Base-by-base conservation (phyloP, 352 stramenopile genomes). In the Pythium aphanidermatum region DNA sequence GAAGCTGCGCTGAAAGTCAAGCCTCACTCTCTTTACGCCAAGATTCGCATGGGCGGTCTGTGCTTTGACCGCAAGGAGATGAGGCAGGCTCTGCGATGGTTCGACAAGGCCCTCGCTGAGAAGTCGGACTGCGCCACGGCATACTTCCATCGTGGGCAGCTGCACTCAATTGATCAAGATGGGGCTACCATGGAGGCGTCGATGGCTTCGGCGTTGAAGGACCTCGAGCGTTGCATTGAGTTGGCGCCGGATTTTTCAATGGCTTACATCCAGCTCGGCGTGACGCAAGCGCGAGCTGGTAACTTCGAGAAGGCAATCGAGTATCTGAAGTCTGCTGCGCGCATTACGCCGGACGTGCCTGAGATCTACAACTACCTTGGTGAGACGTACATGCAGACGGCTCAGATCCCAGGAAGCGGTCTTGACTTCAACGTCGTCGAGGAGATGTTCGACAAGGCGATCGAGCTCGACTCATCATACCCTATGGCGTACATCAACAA, bases 401-500 rank as follows among this genome's bases (percentile, higher is more conserved):
- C 80, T 44, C 73, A 86, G 59, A 30, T 65, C 14, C 74, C 75
- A 0, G 65, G 54, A n/a, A 68, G 62, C 34, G 30, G 44, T 14
- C 62, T 87, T 38, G 68, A 77, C 19, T 49, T 90, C 30, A 64
- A 72, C 48, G 64, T 58, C 6, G 74, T 90, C 20, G 68, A 86
- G 41, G 58, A 79, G 25, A 83, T 86, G 79, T 91, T 91, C 38
- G 72, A 87, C 35, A 86, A 88, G 59, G 76, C 79, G 14, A 86
- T 88, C 23, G 70, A 72, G 45, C 54, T 91, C 45, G 76, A 91
- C 67, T 64, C 79, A 40, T 69, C 79, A 44, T 91, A 91, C 55
- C 79, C 79, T 45, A 89, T 91, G 79, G 76, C 76, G 43, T 91
- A 91, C 69, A 87, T 91, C 58, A 91, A 91, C 61, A 71, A 86